Evolutionary conservation across 441 rosid genomes (phyloP), one percentile per base, ranked within the genome.

Genomic region (Cnidoscolus chayamansa): DNA sequence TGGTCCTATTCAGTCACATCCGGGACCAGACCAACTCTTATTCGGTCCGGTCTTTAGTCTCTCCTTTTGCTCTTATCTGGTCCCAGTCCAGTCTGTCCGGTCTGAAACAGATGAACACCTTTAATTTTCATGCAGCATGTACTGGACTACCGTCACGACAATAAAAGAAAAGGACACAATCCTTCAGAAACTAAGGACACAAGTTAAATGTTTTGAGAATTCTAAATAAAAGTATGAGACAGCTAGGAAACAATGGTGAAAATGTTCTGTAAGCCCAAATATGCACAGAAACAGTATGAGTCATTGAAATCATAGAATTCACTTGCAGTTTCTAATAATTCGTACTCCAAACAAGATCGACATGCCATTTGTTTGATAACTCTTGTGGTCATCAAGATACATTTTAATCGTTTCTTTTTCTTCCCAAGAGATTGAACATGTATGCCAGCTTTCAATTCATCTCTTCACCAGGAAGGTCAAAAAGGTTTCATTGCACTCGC

Each of bases 401-500:
- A 74, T 53, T 62, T 60, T 56, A 47, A 49, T 57, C 58, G 68
- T 31, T 65, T 25, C 20, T 50, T 56, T 8, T 19, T 51, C 74
- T 74, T 64, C 65, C 51, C 3, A 60, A 55, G 75, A 68, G 68
- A 73, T 58, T 68, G 62, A 67, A 48, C 65, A 68, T 50, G 62
- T 64, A 57, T 55, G 65, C 60, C 59, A 59, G 11, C 43, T 31
- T 45, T 70, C 61, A 43, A 68, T 68, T 56, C 50, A 72, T 65
- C 62, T 65, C 68, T 69, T 69, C 74, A 73, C 70, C 67, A 67
- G 59, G n/a, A 79, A 73, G 45, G 66, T 71, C 77, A 73, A 57
- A 62, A 2, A 65, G 49, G 66, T 56, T 72, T 74, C 65, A 53
- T 43, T 68, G 65, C 71, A 68, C 80, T 72, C 61, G 59, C 75